These are phyloP conservation scores for Aspergillus pseudoterreus DNA, from an alignment of 2,329 filamentous ascomycete genomes.

Conservation along the genomic window DNA sequence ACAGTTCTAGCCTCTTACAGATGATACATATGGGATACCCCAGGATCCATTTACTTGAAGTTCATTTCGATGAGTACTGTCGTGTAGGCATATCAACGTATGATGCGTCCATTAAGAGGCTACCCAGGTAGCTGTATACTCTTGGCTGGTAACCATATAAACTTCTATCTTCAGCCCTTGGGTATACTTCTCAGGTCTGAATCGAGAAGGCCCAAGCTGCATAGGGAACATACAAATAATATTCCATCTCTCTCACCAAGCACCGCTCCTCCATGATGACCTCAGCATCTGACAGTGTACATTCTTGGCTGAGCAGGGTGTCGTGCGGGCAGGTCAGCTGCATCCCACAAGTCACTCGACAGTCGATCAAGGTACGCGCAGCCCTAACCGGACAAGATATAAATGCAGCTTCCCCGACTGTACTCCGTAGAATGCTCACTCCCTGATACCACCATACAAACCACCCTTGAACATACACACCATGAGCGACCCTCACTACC, in stretches of 20 bases:
- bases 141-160: no score
- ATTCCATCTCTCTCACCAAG: no score
- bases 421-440: no score
- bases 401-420: no score
- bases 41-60: conserved; percentile 10
- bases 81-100: no score
- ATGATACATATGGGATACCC: conserved; percentile 24
- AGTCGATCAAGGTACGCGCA: conserved; percentile 1
- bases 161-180: no score
- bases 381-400: background rate
- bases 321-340: conserved; percentile 27
- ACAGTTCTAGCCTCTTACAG: conserved; percentile 1
- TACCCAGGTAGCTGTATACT: no score
- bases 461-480: background rate
- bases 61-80: background rate
- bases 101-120: no score
- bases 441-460: background rate
- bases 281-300: background rate
- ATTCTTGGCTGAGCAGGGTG: conserved; percentile 8
- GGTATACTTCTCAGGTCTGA: no score
- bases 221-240: no score
- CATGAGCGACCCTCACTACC: conserved; percentile 48
- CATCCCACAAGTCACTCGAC: conserved; percentile 9
- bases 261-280: background rate
- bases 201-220: no score